Evolutionary conservation across 441 rosid genomes (phyloP).

Genomic region (Manihot esculenta): DNA sequence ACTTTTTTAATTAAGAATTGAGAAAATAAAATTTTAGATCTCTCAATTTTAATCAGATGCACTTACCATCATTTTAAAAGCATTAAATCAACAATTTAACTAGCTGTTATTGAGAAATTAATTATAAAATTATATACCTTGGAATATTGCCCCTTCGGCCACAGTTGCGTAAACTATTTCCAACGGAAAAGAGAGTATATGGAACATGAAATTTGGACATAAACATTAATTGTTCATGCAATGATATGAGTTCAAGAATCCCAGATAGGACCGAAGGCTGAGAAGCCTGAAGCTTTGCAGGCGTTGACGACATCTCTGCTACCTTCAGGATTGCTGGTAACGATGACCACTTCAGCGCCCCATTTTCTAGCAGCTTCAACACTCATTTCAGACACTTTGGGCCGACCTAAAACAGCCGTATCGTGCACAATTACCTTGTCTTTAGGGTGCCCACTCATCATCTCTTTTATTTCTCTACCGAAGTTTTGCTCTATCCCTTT

Average conservation of each 20-base stretch:
- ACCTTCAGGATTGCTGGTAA: constrained; percentile 85
- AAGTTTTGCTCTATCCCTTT: constrained; percentile 72
- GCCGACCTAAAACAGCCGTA: constrained; percentile 58
- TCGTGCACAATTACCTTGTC: constrained; percentile 69
- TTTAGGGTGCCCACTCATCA: constrained; percentile 46
- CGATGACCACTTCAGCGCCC: constrained; percentile 71
- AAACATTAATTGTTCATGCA: too few relatives aligned
- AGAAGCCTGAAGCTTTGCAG: constrained; percentile 52
- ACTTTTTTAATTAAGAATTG: too few relatives aligned
- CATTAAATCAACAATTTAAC: too few relatives aligned
- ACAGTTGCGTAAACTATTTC: too few relatives aligned
- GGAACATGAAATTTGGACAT: too few relatives aligned
- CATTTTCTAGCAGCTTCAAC: constrained; percentile 57
- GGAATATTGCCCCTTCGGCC: too few relatives aligned
- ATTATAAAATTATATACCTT: too few relatives aligned
- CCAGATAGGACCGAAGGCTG: constrained; percentile 89
- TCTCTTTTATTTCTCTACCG: constrained; percentile 60
- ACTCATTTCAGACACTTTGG: constrained; percentile 62
- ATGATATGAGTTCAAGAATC: constrained; percentile 46
- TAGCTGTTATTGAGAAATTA: too few relatives aligned
- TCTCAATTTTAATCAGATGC: too few relatives aligned
- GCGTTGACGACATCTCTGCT: constrained; percentile 67
- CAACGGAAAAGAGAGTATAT: too few relatives aligned
- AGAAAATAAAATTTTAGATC: too few relatives aligned
- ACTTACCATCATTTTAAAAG: too few relatives aligned